Evolutionary conservation across 306 rosid genomes (phyloP), one percentile per base, ranked within the genome.

Genomic region (Lotus japonicus): DNA sequence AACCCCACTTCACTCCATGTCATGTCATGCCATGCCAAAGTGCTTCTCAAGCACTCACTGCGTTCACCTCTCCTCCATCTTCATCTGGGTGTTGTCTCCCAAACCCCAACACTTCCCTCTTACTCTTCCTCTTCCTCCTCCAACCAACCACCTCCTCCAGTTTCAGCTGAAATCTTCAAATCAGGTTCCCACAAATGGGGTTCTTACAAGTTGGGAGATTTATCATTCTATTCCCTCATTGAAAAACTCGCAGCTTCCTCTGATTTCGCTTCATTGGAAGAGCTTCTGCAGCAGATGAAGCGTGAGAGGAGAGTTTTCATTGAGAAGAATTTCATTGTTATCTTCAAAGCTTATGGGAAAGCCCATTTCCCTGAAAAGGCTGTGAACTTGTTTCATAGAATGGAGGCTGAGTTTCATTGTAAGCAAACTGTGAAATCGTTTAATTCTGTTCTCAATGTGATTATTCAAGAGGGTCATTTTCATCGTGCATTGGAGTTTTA

Each of bases 391-490:
- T 94, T 90, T 69, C 72, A 83, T 28, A 90, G 86, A 82, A 94
- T 94, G 98, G 69, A 45, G 53, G 53, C n/a, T 68, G 94, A 90
- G 26, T 90, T 90, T 81, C 92, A 64, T 23, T 94, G 92, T 58
- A 88, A 73, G 76, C 87, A 80, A 71, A 90, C 91, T 19, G 89
- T 90, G 21, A 86, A 77, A 60, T 90, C 98, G 0, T 86, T 94
- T 50, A 94, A 94, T 76, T 90, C 96, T 15, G 98, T 94, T 76
- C 97, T 94, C 61, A 94, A 88, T 79, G 90, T 94, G 55, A 62
- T 94, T 70, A 70, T 94, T 66, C 84, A 77, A 53, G 90, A 82
- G 69, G 83, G 90, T 51, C 43, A 72, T 55, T 90, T 81, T 50
- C 38, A 80, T 50, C 75, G 26, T 28, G 96, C 89, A 0, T 71